Conservation (phyloP, 257 asterid genomes). For the Striga asiatica region DNA sequence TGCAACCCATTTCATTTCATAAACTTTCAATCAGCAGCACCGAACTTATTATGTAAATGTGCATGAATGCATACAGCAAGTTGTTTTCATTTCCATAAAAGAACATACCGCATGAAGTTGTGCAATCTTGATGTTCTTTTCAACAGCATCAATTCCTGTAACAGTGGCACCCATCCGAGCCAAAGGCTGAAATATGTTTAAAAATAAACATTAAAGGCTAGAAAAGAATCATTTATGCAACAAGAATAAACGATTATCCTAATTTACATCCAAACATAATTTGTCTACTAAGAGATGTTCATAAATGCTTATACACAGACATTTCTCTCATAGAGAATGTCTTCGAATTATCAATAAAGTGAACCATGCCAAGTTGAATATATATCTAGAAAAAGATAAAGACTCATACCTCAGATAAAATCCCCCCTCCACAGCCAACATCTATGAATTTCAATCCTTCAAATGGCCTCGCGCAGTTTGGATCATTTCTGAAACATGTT, state of each 20-base stretch:
- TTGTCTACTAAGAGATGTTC: background rate
- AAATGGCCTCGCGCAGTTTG: no score
- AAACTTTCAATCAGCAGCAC: no score
- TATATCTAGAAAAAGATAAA: no score
- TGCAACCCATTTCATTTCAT: no score
- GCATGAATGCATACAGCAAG: background rate
- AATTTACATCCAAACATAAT: slow-evolving; percentile 1
- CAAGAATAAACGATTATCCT: background rate
- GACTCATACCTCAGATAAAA: no score
- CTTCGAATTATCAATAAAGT: background rate
- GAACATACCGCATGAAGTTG: slow-evolving; percentile 75
- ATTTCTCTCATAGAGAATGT: slow-evolving; percentile 1
- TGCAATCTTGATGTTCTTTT: slow-evolving; percentile 80
- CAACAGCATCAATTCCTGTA: slow-evolving; percentile 89
- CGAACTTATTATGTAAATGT: background rate
- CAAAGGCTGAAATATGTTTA: slow-evolving; percentile 56
- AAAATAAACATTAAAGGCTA: slow-evolving; percentile 6
- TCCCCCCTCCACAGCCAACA: no score
- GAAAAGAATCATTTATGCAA: slow-evolving; percentile 1
- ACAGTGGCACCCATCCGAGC: slow-evolving; percentile 88
- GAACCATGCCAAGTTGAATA: no score
- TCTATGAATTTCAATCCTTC: no score
- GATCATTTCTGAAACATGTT: no score
- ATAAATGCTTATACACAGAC: background rate
- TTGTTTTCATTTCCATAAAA: background rate